Percentiles rank a stretch among this genome's conserved stretches.
These are phyloP conservation scores for Yamadazyma akitaensis DNA, from an alignment of 805 yeast genomes.

Conservation along the genomic window DNA sequence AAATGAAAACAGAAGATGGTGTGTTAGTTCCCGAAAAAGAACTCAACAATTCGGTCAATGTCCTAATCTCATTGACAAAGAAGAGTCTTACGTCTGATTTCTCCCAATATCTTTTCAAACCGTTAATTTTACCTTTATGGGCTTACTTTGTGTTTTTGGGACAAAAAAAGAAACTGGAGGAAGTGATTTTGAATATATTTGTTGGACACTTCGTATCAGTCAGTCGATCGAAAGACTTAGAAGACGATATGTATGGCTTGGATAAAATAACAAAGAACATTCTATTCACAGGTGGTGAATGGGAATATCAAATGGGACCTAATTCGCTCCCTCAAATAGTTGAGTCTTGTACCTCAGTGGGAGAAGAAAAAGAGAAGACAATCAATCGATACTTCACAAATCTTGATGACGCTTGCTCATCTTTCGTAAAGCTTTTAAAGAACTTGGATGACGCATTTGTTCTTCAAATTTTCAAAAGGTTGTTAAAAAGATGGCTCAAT, in stretches of 20 bases:
- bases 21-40: slow-evolving; percentile 44
- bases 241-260: slow-evolving; percentile 19
- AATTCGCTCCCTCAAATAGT: slow-evolving; percentile 34
- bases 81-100: slow-evolving; percentile 26
- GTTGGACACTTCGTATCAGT: slow-evolving; percentile 33
- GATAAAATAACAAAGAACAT: slow-evolving; percentile 33
- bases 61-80: slow-evolving; percentile 58
- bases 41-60: slow-evolving; percentile 62
- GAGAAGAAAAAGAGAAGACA: slow-evolving; percentile 21
- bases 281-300: slow-evolving; percentile 26
- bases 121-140: slow-evolving; percentile 41
- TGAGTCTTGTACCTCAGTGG: slow-evolving; percentile 2
- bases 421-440: slow-evolving; percentile 42
- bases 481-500: slow-evolving; percentile 62
- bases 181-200: slow-evolving; percentile 35
- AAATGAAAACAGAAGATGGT: slow-evolving; percentile 12
- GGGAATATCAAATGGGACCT: slow-evolving; percentile 44
- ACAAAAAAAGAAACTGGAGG: slow-evolving; percentile 25
- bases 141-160: slow-evolving; percentile 39
- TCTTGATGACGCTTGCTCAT: slow-evolving; percentile 25
- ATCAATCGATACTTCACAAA: slow-evolving; percentile 23
- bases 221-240: slow-evolving; percentile 16
- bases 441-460: slow-evolving; percentile 47
- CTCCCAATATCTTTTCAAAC: slow-evolving; percentile 22
- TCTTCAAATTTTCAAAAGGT: slow-evolving; percentile 44